Base-by-base conservation (phyloP, 805 yeast species). In the Kuraishia ogatae region DNA sequence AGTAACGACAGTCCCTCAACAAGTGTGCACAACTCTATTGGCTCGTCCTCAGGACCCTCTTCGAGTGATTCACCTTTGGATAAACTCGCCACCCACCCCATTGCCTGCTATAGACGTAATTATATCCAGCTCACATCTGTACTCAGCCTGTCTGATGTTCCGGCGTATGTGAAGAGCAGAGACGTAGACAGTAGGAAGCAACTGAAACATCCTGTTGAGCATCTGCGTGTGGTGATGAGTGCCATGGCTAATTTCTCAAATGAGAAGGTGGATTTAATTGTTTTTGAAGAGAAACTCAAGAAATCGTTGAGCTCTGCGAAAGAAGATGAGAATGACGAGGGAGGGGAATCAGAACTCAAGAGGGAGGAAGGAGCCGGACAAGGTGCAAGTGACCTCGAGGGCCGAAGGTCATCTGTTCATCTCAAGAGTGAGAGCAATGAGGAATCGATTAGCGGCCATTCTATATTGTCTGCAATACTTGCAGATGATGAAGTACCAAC, bases 31-130 rank as follows among this genome's bases (percentile, higher is more conserved):
- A n/a, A n/a, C n/a, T 62, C 61, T 20, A 78, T 17, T 3, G n/a
- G 43, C 43, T 35, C 43, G 3, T 10, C 43, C 13, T 35, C 43
- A 13, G 43, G n/a, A 3, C 13, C 43, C 7, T 35, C 43, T 5
- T 35, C 43, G n/a, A 3, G 4, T 35, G n/a, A 35, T 5, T 35
- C n/a, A 3, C 17, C 43, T 3, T 35, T 35, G 43, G 43, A 35
- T 15, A 35, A 50, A 54, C 64, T 26, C 54, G 67, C 67, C 48
- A 74, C 77, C 13, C 68, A 62, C 54, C 76, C 74, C n/a, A 69
- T 76, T 23, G 70, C 77, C 11, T 76, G 80, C 58, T 76, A 76
- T 61, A 62, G 80, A 57, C 60, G 80, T 55, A 76, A 76, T 58
- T 73, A 64, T 59, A 73, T 75, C 51, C 75, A 71, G 57, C 57